Evolutionary conservation across 495 filamentous ascomycete species (phyloP).

Genomic region (Trichoderma parareesei): DNA sequence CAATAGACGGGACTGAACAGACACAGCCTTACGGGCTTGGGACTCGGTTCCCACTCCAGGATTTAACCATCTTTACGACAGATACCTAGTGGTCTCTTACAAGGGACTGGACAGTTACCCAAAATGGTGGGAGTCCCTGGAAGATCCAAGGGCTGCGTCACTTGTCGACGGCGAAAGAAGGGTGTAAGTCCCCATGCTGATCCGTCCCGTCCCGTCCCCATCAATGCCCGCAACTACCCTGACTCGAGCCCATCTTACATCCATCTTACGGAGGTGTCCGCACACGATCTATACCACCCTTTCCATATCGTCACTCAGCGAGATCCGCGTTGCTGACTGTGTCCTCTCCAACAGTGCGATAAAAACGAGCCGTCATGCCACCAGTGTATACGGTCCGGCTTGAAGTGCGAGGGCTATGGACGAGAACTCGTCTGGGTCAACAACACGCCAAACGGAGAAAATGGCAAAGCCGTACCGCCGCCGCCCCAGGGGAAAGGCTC

Average conservation of each 20-base stretch:
- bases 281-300: neutral
- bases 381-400: neutral
- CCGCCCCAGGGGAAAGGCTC: neutral
- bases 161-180: constrained; percentile 8
- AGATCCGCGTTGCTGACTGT: neutral
- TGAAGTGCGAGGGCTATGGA: constrained; percentile 3
- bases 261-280: neutral
- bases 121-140: constrained; percentile 10
- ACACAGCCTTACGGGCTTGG: too few relatives aligned
- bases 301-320: neutral
- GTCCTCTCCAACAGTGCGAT: neutral
- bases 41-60: too few relatives aligned
- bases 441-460: neutral
- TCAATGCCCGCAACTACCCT: neutral
- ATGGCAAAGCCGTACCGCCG: neutral
- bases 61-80: too few relatives aligned
- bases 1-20: too few relatives aligned
- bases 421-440: constrained; percentile 6
- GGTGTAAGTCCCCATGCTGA: neutral
- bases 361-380: neutral
- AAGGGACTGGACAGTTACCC: neutral
- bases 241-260: neutral
- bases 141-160: constrained; percentile 8
- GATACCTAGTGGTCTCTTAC: neutral
- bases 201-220: neutral